Percentiles rank a stretch among this genome's conserved stretches.
Evolutionary conservation across 2,329 filamentous ascomycete genomes (phyloP).

Genomic region (Biscogniauxia sp.): DNA sequence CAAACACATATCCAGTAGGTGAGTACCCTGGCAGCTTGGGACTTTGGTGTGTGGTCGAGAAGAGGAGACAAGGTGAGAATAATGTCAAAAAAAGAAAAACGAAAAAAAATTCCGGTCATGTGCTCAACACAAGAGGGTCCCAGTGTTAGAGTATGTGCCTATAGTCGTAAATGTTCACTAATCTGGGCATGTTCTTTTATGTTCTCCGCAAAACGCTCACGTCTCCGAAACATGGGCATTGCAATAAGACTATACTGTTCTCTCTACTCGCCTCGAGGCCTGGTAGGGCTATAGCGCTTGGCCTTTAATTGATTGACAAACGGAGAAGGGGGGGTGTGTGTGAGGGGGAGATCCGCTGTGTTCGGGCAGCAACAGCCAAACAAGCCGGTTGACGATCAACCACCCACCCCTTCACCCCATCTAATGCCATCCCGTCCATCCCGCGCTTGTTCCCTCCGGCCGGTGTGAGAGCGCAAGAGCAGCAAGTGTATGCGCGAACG

Average conservation of each 20-base stretch:
- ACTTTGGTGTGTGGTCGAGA: constrained; percentile 13
- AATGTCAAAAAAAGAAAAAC: not conserved
- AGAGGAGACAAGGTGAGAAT: constrained; percentile 3
- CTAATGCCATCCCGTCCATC: constrained; percentile 11
- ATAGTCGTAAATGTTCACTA: not conserved
- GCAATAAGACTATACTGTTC: constrained; percentile 2
- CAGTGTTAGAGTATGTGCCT: not conserved
- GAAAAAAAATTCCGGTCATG: constrained; percentile 8
- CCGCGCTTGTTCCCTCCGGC: constrained; percentile 20
- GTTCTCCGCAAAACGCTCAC: constrained; percentile 5
- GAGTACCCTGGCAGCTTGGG: constrained; percentile 2
- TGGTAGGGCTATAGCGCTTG: constrained; percentile 23
- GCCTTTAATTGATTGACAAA: constrained; percentile 27
- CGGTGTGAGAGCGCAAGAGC: constrained; percentile 9
- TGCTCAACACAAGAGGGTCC: constrained; percentile 1
- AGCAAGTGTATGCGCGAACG: constrained; percentile 7
- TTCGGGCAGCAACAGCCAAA: constrained; percentile 41
- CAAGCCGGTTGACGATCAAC: constrained; percentile 32
- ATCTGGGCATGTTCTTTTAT: constrained; percentile 7
- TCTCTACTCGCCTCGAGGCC: constrained; percentile 12
- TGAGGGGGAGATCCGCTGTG: constrained; percentile 28
- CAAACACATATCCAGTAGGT: too few species aligned
- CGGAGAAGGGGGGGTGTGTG: constrained; percentile 21
- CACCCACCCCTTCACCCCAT: constrained; percentile 21
- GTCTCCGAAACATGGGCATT: constrained; percentile 2